A percentile compares a stretch with the other conserved stretches of the same genome.
Evolutionary conservation across 805 yeast species (phyloP).

Genomic region (Cyberlindnera veronae): DNA sequence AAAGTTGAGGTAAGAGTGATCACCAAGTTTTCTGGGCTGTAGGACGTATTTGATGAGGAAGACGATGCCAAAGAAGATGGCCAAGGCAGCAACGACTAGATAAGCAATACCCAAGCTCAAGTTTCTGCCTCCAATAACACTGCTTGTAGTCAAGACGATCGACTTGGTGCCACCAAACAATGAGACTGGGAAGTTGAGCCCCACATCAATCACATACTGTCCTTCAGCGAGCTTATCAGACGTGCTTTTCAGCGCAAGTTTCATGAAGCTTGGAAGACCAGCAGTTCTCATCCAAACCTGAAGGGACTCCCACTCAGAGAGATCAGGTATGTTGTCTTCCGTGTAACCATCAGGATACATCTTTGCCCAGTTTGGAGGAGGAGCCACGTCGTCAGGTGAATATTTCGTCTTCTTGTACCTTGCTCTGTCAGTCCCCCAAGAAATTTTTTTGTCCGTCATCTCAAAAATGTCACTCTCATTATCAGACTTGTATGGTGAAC

Average conservation of each 20-base stretch:
- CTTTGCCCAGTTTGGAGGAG: slow-evolving; percentile 90
- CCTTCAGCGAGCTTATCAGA: slow-evolving; percentile 56
- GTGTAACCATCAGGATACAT: slow-evolving; percentile 85
- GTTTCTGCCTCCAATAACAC: slow-evolving; percentile 86
- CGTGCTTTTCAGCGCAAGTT: slow-evolving; percentile 69
- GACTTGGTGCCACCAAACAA: slow-evolving; percentile 88
- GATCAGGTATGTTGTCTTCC: slow-evolving; percentile 72
- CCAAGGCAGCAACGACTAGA: slow-evolving; percentile 75
- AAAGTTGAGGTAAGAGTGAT: slow-evolving; percentile 61
- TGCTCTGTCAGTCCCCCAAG: slow-evolving; percentile 79
- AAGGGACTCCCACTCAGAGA: slow-evolving; percentile 74
- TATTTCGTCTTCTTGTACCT: slow-evolving; percentile 74
- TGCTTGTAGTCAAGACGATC: slow-evolving; percentile 73
- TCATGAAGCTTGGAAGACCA: slow-evolving; percentile 84
- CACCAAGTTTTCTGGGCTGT: slow-evolving; percentile 83
- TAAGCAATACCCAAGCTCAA: slow-evolving; percentile 81
- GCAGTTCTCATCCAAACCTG: slow-evolving; percentile 99
- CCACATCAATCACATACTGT: slow-evolving; percentile 64
- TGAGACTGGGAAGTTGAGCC: slow-evolving; percentile 75
- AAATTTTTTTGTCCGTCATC: slow-evolving; percentile 52
- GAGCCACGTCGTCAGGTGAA: slow-evolving; percentile 66
- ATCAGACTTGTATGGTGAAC: slow-evolving; percentile 38
- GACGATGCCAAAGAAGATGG: slow-evolving; percentile 64
- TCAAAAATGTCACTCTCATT: slow-evolving; percentile 8
- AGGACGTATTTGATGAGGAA: slow-evolving; percentile 80